Conservation (phyloP, 2,329 filamentous ascomycete genomes). For the Ophiostoma australiae region DNA sequence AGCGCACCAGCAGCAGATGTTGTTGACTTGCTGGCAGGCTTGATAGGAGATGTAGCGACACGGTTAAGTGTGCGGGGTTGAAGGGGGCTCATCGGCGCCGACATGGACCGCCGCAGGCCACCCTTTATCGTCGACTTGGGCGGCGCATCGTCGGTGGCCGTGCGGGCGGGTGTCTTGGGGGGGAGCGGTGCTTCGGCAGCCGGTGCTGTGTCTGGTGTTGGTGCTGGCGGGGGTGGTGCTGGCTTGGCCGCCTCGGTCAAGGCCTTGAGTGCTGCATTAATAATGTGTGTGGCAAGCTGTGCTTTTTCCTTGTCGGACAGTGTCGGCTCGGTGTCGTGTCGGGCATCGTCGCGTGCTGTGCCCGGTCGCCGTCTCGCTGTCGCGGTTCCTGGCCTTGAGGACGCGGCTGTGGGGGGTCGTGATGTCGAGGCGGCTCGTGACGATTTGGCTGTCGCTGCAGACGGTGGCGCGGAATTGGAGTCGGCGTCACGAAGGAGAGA, state of each 20-base stretch:
- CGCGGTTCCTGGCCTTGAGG: slow-evolving; percentile 29
- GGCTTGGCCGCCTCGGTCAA: slow-evolving; percentile 62
- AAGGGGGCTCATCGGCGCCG: slow-evolving; percentile 56
- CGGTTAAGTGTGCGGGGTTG: slow-evolving; percentile 59
- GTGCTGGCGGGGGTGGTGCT: slow-evolving; percentile 32
- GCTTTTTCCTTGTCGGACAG: slow-evolving; percentile 57
- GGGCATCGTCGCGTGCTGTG: slow-evolving; percentile 19
- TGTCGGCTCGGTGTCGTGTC: slow-evolving; percentile 21
- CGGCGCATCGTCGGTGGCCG: slow-evolving; percentile 23
- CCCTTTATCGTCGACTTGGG: slow-evolving; percentile 37
- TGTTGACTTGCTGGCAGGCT: slow-evolving; percentile 25
- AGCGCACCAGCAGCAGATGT: slow-evolving; percentile 22
- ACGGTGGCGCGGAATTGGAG: slow-evolving; percentile 28
- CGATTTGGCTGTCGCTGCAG: slow-evolving; percentile 19
- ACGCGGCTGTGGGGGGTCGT: slow-evolving; percentile 29
- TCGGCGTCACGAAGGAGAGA: slow-evolving; percentile 39
- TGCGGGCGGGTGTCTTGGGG: not conserved
- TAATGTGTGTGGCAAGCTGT: slow-evolving; percentile 64
- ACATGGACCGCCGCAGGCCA: slow-evolving; percentile 50
- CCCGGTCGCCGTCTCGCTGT: slow-evolving; percentile 29
- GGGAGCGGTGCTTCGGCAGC: not conserved
- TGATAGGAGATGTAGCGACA: slow-evolving; percentile 49
- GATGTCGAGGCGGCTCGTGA: slow-evolving; percentile 25
- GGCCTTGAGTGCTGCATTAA: slow-evolving; percentile 65
- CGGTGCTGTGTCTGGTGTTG: slow-evolving; percentile 7